Base-by-base conservation (phyloP, 371 early-diverging fungal species). In the Blastocladiella emersonii region DNA sequence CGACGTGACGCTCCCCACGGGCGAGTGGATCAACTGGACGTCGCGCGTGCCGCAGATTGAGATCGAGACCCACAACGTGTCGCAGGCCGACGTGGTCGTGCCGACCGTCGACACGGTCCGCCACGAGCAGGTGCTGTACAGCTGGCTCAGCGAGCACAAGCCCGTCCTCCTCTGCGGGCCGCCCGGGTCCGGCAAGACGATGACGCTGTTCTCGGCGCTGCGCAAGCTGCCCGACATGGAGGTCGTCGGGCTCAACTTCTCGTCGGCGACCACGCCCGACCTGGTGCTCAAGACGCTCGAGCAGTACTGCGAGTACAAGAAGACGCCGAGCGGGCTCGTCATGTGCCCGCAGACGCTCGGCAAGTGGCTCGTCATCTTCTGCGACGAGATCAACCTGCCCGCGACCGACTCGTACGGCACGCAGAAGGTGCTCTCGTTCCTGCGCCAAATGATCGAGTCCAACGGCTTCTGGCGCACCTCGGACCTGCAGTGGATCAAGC, bases 301-400 rank as follows among this genome's bases (percentile, higher is more conserved):
- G 70, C 96, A 97, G 73, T 85, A 97, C 76, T 95, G 97, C 75
- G 97, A 97, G 72, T 95, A 93, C 75, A 85, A 93, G 60, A 94
- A 93, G 79, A 94, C 95, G 25, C 90, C 97, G 25, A 85, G 83
- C 57, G 98, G 98, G 61, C 82, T 90, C 37, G 80, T 95, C 23
- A 67, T 98, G 61, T 83, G 93, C 1, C 99, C 98, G 25, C 72
- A 80, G 1, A 75, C 84, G 64, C 78, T 89, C 51, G 94, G 93
- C 44, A 82, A 91, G 39, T 96, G 96, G 96, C 81, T 98, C 34
- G 96, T 98, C 21, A 81, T 98, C 30, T 98, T 98, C 74, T 98
- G 98, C 73, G 99, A 98, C 75, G 99, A 98, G 79, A 94, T 98
- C 74, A 98, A 98, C 70, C 78, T 98, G 71, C 98, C 98, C 1